Percentiles rank a stretch among this genome's conserved stretches.
Conservation (phyloP, 495 filamentous ascomycete genomes). For the Neurospora sp. region DNA sequence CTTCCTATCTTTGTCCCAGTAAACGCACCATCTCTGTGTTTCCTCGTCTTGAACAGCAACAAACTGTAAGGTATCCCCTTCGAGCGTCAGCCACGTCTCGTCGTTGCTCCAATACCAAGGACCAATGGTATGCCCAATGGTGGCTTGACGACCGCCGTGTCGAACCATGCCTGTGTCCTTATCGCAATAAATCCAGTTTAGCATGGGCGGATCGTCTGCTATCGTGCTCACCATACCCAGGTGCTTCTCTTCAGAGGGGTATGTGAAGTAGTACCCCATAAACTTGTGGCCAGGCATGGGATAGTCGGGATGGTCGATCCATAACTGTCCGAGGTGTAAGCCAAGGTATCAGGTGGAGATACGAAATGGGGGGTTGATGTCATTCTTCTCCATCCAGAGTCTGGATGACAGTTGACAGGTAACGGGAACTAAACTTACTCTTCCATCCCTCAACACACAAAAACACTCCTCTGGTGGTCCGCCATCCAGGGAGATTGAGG, state of each 20-base stretch:
- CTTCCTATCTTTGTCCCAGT: slow-evolving; percentile 29
- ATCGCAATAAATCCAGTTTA: slow-evolving; percentile 58
- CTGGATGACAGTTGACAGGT: background rate
- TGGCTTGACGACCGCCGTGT: slow-evolving; percentile 41
- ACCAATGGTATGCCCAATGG: slow-evolving; percentile 38
- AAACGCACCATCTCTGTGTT: slow-evolving; percentile 35
- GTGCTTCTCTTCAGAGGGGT: slow-evolving; percentile 44
- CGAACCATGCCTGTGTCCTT: slow-evolving; percentile 44
- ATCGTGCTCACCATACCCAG: slow-evolving; percentile 49
- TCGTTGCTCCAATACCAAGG: slow-evolving; percentile 49
- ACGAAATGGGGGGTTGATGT: slow-evolving; percentile 4
- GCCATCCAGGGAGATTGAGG: slow-evolving; percentile 33
- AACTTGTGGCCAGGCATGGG: slow-evolving; percentile 43
- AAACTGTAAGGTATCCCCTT: slow-evolving; percentile 29
- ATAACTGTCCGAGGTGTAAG: slow-evolving; percentile 20
- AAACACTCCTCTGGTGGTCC: slow-evolving; percentile 25
- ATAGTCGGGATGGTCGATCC: slow-evolving; percentile 34
- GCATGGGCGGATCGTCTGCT: slow-evolving; percentile 47
- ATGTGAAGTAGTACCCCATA: slow-evolving; percentile 50
- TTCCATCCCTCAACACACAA: slow-evolving; percentile 34
- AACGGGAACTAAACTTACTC: slow-evolving; percentile 20
- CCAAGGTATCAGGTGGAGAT: background rate
- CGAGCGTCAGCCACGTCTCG: slow-evolving; percentile 43
- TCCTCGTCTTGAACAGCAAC: slow-evolving; percentile 31
- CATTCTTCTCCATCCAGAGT: background rate